These are phyloP conservation scores for Emericellopsis cladophorae DNA, from an alignment of 2,329 filamentous ascomycete genomes.

Conservation along the genomic window DNA sequence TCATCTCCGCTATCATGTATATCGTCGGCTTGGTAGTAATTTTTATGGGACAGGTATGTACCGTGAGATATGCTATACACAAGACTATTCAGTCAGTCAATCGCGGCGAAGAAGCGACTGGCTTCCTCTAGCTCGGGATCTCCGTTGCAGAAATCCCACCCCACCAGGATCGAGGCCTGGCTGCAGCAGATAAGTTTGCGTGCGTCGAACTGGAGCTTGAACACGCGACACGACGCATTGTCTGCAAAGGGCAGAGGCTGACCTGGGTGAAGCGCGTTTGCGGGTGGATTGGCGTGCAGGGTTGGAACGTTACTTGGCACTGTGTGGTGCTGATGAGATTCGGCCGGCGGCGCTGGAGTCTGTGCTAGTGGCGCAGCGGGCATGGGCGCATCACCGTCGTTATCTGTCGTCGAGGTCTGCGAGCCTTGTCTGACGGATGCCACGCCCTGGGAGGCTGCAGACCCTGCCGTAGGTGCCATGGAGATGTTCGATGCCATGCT, in stretches of 20 bases:
- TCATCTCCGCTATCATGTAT: too few species aligned
- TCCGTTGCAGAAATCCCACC: conserved; percentile 92
- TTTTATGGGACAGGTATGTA: too few species aligned
- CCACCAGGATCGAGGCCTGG: conserved; percentile 82
- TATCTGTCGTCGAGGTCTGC: too few species aligned
- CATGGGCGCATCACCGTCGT: background rate
- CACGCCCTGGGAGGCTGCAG: background rate
- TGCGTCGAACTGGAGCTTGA: conserved; percentile 94
- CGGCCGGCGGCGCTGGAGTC: background rate
- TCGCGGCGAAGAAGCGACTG: conserved; percentile 56
- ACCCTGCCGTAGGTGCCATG: background rate
- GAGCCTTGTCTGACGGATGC: background rate
- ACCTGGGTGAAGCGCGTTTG: background rate
- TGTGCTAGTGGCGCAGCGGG: background rate
- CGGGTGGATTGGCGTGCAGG: background rate
- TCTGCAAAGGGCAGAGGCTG: conserved; percentile 15
- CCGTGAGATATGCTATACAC: too few species aligned
- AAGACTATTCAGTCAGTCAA: too few species aligned
- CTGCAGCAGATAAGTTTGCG: conserved; percentile 89
- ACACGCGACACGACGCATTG: conserved; percentile 52
- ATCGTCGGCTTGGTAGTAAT: too few species aligned
- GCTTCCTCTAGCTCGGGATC: conserved; percentile 71
- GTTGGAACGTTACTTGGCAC: background rate
- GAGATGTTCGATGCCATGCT: too few species aligned
- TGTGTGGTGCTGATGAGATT: too few species aligned